Percentiles rank a stretch among this genome's conserved stretches.
Conservation (phyloP, 1,139 yeast species). For the Blastobotrys persicus region DNA sequence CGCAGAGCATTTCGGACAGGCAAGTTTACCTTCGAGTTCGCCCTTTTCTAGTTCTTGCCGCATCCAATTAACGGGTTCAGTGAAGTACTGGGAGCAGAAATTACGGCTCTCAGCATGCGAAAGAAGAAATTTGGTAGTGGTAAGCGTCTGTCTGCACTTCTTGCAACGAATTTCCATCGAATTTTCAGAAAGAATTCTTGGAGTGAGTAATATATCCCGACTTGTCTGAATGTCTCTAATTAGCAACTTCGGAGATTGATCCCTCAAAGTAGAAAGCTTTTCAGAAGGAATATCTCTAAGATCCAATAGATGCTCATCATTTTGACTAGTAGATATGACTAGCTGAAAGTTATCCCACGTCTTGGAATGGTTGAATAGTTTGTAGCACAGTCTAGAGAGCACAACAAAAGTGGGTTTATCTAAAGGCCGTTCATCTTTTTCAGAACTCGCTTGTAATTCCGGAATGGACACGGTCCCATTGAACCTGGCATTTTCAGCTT, state of each 20-base stretch:
- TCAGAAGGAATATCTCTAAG: not conserved
- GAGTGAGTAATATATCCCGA: constrained; percentile 3
- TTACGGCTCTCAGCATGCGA: constrained; percentile 24
- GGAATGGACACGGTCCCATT: constrained; percentile 3
- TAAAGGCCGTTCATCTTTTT: constrained; percentile 2
- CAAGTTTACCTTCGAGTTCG: constrained; percentile 79
- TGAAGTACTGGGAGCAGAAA: constrained; percentile 79
- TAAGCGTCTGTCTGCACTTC: constrained; percentile 35
- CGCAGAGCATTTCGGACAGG: constrained; percentile 80
- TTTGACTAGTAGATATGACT: not conserved
- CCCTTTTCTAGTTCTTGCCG: constrained; percentile 62
- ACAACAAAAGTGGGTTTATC: constrained; percentile 1
- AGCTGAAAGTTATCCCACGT: constrained; percentile 1
- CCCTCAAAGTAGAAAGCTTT: not conserved
- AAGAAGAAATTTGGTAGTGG: constrained; percentile 28
- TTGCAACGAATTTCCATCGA: constrained; percentile 33
- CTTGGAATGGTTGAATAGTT: constrained; percentile 2
- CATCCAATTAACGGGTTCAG: constrained; percentile 94
- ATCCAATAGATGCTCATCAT: not conserved
- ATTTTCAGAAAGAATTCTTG: constrained; percentile 12
- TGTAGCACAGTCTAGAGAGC: constrained; percentile 2
- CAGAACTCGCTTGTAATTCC: not conserved
- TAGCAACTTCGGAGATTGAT: not conserved
- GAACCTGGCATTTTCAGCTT: constrained; percentile 31
- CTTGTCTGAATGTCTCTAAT: not conserved